Evolutionary conservation across 2,329 filamentous ascomycete genomes (phyloP).

Genomic region (Trichophyton verrucosum): DNA sequence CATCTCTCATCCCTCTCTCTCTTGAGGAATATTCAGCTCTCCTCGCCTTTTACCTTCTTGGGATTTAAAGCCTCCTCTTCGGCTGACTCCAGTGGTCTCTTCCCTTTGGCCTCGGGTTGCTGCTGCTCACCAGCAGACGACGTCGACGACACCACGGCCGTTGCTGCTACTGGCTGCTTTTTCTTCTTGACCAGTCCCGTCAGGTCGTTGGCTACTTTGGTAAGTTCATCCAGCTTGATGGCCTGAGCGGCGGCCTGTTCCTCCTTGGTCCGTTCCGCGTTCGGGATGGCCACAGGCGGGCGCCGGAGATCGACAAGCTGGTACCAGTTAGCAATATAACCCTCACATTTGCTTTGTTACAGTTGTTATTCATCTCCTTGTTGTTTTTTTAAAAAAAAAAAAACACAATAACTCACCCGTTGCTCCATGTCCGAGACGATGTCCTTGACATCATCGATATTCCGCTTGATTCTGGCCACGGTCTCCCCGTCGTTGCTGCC

Average conservation of each 20-base stretch:
- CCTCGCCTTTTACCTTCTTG: neutral
- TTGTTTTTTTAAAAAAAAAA: neutral
- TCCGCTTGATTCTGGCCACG: slow-evolving; percentile 30
- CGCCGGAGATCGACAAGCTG: slow-evolving; percentile 46
- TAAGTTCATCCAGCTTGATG: slow-evolving; percentile 37
- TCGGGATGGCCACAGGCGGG: slow-evolving; percentile 39
- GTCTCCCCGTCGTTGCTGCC: slow-evolving; percentile 32
- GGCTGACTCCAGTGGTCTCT: neutral
- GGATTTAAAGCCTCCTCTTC: neutral
- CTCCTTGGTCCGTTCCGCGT: slow-evolving; percentile 23
- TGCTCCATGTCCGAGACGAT: slow-evolving; percentile 51
- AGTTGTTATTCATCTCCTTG: neutral
- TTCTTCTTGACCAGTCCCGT: slow-evolving; percentile 46
- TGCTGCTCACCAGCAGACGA: neutral
- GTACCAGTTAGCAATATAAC: neutral
- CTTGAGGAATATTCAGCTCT: neutral
- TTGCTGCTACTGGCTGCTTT: neutral
- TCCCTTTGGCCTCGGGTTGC: neutral
- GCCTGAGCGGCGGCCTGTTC: slow-evolving; percentile 25
- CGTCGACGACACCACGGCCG: neutral
- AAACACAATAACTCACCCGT: slow-evolving; percentile 30
- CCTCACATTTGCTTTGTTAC: too few relatives aligned
- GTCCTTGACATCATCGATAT: slow-evolving; percentile 47
- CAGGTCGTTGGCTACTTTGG: slow-evolving; percentile 47
- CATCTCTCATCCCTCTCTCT: neutral